A percentile compares a stretch with the other conserved stretches of the same genome.
phyloP scores from a whole-genome alignment of 2,329 filamentous ascomycete genomes.

The Xylaria sp. region DNA sequence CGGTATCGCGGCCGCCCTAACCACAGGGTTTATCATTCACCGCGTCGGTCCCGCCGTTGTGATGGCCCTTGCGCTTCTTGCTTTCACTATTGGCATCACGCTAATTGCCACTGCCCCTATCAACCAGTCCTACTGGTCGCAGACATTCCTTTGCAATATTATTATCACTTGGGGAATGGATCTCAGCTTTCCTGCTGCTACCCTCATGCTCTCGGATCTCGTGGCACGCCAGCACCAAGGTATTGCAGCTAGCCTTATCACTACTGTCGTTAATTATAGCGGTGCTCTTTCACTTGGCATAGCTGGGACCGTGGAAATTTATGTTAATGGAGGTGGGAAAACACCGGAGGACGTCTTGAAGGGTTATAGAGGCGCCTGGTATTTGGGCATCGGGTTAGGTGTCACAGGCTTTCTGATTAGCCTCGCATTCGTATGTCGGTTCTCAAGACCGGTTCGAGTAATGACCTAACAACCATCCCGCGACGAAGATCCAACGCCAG shows the following conservation, averaged over 20 bases:
- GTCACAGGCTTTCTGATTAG: slow-evolving; percentile 43
- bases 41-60: slow-evolving; percentile 48
- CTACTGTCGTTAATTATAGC: slow-evolving; percentile 67
- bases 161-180: slow-evolving; percentile 65
- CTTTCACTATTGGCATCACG: slow-evolving; percentile 47
- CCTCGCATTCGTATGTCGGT: slow-evolving; percentile 42
- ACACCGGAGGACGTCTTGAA: slow-evolving; percentile 40
- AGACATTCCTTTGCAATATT: slow-evolving; percentile 61
- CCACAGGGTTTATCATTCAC: slow-evolving; percentile 47
- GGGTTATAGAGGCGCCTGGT: slow-evolving; percentile 47
- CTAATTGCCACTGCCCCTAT: slow-evolving; percentile 54
- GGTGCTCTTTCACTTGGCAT: slow-evolving; percentile 66
- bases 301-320: slow-evolving; percentile 57
- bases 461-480: background rate
- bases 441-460: slow-evolving; percentile 37
- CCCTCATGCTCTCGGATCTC: slow-evolving; percentile 60
- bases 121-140: slow-evolving; percentile 64
- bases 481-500: background rate
- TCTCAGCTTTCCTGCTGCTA: slow-evolving; percentile 65
- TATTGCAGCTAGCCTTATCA: slow-evolving; percentile 59
- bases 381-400: slow-evolving; percentile 45
- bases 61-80: slow-evolving; percentile 48
- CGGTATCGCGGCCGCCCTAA: slow-evolving; percentile 51
- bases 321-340: slow-evolving; percentile 35
- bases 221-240: slow-evolving; percentile 49